Conservation (phyloP, 257 asterid species). For the Echium plantagineum region DNA sequence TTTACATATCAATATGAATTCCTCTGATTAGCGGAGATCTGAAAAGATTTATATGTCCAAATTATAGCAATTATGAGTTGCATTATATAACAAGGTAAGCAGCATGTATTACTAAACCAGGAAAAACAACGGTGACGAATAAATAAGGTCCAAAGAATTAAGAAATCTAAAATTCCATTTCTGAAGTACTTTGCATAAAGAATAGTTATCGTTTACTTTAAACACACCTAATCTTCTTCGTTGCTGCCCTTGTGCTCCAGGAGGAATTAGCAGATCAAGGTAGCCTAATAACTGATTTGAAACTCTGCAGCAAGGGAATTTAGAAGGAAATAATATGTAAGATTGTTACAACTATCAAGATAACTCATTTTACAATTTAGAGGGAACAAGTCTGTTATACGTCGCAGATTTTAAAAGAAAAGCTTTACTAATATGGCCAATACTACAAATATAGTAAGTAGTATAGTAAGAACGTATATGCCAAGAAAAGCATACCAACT, state of each 20-base stretch:
- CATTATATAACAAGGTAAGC: neutral
- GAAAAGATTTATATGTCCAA: neutral
- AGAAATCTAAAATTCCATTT: neutral
- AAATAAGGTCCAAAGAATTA: neutral
- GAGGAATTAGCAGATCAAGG: constrained; percentile 63
- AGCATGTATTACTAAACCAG: neutral
- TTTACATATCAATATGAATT: neutral
- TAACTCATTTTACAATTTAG: neutral
- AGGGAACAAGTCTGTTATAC: constrained; percentile 4
- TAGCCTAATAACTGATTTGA: constrained; percentile 63
- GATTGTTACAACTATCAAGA: neutral
- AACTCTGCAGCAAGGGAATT: constrained; percentile 38
- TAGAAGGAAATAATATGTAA: constrained; percentile 4
- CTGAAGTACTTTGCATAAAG: neutral
- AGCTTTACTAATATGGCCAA: too few relatives aligned
- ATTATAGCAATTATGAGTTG: neutral
- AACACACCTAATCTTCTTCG: constrained; percentile 80
- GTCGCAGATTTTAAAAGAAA: neutral
- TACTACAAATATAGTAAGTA: too few relatives aligned
- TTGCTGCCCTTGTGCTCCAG: constrained; percentile 75
- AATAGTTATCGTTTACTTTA: constrained; percentile 1
- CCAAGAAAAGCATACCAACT: constrained; percentile 3
- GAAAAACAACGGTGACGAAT: neutral
- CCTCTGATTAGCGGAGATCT: neutral
- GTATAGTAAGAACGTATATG: constrained; percentile 3